A percentile compares a stretch with the other conserved stretches of the same genome.
These are phyloP conservation scores for Russula earlei DNA, from an alignment of 768 basidiomycete genomes.

Conservation along the genomic window DNA sequence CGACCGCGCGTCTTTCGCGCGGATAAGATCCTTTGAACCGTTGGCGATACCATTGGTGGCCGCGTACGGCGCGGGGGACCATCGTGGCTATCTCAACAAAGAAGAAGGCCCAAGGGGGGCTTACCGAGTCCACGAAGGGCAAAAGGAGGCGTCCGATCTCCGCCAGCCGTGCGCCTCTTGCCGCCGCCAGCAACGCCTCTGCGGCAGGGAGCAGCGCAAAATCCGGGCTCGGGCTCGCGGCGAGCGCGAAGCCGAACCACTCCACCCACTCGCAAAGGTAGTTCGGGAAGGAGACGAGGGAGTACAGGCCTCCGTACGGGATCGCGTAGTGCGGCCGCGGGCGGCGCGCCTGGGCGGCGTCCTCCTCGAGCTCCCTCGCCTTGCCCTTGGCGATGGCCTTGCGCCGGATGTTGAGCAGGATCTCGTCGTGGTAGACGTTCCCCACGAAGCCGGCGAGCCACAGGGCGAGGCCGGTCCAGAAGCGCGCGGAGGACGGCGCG, in stretches of 20 bases:
- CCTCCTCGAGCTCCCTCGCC: constrained; percentile 20
- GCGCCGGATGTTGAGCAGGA: constrained; percentile 74
- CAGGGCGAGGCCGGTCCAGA: constrained; percentile 53
- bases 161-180: not conserved
- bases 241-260: constrained; percentile 83
- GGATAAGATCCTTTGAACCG: constrained; percentile 72
- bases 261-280: constrained; percentile 95
- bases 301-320: constrained; percentile 70
- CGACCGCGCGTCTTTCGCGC: constrained; percentile 57
- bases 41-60: constrained; percentile 77
- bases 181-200: not conserved
- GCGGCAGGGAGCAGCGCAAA: constrained; percentile 20
- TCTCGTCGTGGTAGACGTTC: constrained; percentile 85
- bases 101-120: constrained; percentile 79
- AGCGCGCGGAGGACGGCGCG: constrained; percentile 32
- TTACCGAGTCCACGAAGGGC: constrained; percentile 30
- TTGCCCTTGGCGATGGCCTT: constrained; percentile 36
- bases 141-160: constrained; percentile 18
- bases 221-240: constrained; percentile 45
- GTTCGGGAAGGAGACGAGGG: constrained; percentile 81
- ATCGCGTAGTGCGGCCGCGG: constrained; percentile 65
- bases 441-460: constrained; percentile 69
- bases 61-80: constrained; percentile 72
- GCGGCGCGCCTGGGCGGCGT: constrained; percentile 12
- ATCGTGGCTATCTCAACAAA: constrained; percentile 63